A percentile compares a stretch with the other conserved stretches of the same genome.
Evolutionary conservation across 768 basidiomycete species (phyloP).

Genomic region (Flagelloscypha sp.): DNA sequence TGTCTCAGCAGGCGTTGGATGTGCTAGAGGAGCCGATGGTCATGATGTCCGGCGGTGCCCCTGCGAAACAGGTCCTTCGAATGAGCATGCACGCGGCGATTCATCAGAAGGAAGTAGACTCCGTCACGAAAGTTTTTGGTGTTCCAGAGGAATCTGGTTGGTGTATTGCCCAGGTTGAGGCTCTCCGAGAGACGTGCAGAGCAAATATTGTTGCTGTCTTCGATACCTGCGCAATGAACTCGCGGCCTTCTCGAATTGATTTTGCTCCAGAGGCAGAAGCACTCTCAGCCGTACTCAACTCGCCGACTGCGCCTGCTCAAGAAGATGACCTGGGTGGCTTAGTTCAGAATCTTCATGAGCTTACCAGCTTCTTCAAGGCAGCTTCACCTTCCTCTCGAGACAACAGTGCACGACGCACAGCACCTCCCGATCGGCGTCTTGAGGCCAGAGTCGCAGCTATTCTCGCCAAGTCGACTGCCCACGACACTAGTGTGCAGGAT

Average conservation of each 20-base stretch:
- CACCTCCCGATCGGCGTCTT: slow-evolving; percentile 49
- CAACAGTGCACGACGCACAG: slow-evolving; percentile 21
- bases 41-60: slow-evolving; percentile 66
- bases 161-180: slow-evolving; percentile 68
- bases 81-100: slow-evolving; percentile 77
- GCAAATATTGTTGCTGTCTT: slow-evolving; percentile 80
- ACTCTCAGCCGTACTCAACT: slow-evolving; percentile 31
- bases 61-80: slow-evolving; percentile 79
- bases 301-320: slow-evolving; percentile 19
- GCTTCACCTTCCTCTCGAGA: slow-evolving; percentile 19
- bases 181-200: slow-evolving; percentile 54
- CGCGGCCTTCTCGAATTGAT: slow-evolving; percentile 63
- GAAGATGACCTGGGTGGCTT: slow-evolving; percentile 72
- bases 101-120: slow-evolving; percentile 37
- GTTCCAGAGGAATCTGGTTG: slow-evolving; percentile 79
- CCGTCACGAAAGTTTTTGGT: slow-evolving; percentile 69
- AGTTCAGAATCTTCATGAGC: slow-evolving; percentile 68
- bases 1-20: slow-evolving; percentile 79
- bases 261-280: slow-evolving; percentile 57
- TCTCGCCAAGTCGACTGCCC: slow-evolving; percentile 67
- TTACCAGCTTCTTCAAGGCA: slow-evolving; percentile 66
- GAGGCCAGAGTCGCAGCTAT: slow-evolving; percentile 79
- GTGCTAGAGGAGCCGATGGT: slow-evolving; percentile 89
- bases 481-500: slow-evolving; percentile 38
- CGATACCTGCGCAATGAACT: slow-evolving; percentile 68